A percentile compares a stretch with the other conserved stretches of the same genome.
Conservation (phyloP, 495 filamentous ascomycete genomes). For the Darksidea phi region DNA sequence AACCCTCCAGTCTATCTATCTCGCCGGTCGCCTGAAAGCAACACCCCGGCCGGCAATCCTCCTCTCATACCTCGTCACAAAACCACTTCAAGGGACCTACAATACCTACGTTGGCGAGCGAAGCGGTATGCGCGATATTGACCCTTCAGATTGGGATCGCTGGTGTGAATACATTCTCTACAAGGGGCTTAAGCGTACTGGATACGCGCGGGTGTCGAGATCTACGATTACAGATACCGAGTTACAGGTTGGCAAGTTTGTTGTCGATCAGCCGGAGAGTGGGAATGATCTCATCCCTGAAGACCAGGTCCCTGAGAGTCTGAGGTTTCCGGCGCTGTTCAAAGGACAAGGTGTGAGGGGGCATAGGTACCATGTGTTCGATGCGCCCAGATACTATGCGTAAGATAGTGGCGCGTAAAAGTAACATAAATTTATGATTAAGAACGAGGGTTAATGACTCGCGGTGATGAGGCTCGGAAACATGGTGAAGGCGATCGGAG, state of each 20-base stretch:
- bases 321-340: constrained; percentile 85
- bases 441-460: too few relatives aligned
- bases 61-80: constrained; percentile 88
- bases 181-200: constrained; percentile 80
- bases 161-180: constrained; percentile 99
- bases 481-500: too few relatives aligned
- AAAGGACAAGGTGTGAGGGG: constrained; percentile 82
- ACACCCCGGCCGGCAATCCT: constrained; percentile 79
- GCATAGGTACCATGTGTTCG: constrained; percentile 93
- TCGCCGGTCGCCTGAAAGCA: constrained; percentile 83
- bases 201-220: constrained; percentile 85
- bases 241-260: constrained; percentile 95
- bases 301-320: constrained; percentile 68
- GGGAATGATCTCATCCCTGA: constrained; percentile 62
- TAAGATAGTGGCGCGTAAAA: too few relatives aligned
- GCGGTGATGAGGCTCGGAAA: too few relatives aligned
- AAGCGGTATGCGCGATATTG: constrained; percentile 94
- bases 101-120: constrained; percentile 87
- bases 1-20: constrained; percentile 80
- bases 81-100: constrained; percentile 90
- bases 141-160: constrained; percentile 88
- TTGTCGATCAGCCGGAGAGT: constrained; percentile 69
- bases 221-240: constrained; percentile 96
- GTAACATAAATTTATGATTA: too few relatives aligned
- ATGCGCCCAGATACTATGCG: constrained; percentile 70